These are phyloP conservation scores for Venturia aucupariae DNA, from an alignment of 2,329 filamentous ascomycete species.

Conservation along the genomic window DNA sequence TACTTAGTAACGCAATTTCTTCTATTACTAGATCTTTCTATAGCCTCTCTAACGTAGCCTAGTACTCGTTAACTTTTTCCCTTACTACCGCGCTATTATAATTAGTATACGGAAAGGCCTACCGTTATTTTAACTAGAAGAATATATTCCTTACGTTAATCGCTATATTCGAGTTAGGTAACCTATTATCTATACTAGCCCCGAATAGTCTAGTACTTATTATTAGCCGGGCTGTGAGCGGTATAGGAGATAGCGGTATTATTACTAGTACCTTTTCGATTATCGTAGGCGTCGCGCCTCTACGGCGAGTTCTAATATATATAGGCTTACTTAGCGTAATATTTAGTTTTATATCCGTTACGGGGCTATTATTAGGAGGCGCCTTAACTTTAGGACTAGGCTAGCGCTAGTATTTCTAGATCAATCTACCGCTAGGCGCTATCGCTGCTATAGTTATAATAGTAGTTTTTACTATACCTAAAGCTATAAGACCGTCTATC, in stretches of 20 bases:
- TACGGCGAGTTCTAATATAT: neutral
- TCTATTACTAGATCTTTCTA: conserved; percentile 21
- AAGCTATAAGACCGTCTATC: neutral
- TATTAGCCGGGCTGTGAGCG: conserved; percentile 52
- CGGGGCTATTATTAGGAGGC: conserved; percentile 37
- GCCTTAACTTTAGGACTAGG: conserved; percentile 28
- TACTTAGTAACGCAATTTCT: conserved; percentile 31
- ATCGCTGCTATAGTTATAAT: neutral
- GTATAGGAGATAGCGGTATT: conserved; percentile 53
- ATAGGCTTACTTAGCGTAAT: conserved; percentile 28
- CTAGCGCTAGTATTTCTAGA: conserved; percentile 24
- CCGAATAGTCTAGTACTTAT: conserved; percentile 54
- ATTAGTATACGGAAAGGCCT: conserved; percentile 14
- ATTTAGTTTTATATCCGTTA: conserved; percentile 32
- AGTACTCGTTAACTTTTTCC: conserved; percentile 15
- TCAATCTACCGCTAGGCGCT: conserved; percentile 19
- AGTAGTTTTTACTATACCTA: neutral
- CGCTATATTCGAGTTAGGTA: neutral
- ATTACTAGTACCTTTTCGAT: conserved; percentile 54
- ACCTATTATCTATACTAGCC: conserved; percentile 18
- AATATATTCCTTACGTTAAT: neutral
- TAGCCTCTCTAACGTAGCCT: conserved; percentile 7
- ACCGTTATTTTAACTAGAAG: conserved; percentile 12
- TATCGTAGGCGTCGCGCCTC: conserved; percentile 33
- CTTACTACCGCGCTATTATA: conserved; percentile 5